Evolutionary conservation across 2,329 filamentous ascomycete species (phyloP), one percentile per base, ranked within the genome.

Genomic region (Penicillium sp.): DNA sequence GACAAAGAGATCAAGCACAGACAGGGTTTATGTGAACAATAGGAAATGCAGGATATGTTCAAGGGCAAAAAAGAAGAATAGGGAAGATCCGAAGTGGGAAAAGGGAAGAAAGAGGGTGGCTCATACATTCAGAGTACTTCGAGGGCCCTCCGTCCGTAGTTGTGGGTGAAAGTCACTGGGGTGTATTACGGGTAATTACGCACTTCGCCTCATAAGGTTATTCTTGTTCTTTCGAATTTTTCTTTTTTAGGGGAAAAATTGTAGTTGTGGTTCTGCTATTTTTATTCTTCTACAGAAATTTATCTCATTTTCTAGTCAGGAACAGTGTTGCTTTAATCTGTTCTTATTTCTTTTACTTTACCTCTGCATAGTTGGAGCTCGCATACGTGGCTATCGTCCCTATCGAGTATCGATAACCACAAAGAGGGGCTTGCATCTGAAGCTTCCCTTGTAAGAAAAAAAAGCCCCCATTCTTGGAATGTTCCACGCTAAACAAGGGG

Each of bases 91-190:
- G 22, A 25, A 25, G 22, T 25, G 31, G 16, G 7, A 36, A 44
- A 38, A 25, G 37, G 7, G 29, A 28, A 41, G 42, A 44, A 41
- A 14, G 38, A 41, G 33, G 31, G 41, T 41, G 50, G 55, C 50
- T 55, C 50, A 55, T 55, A 47, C 50, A 39, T 45, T 45, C 42
- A 45, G 33, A 44, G 42, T 40, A 40, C 43, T 40, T 46, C 27
- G 34, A 25, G 41, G 22, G 14, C 14, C 19, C 18, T 16, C 18
- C 16, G 34, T 22, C 22, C 22, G 22, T 8, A 28, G 38, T 41
- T 37, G 46, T 48, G 46, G 46, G 45, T 46, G 41, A 44, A 49
- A 49, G 46, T 49, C 46, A 44, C 12, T 43, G 27, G 31, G 31
- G 39, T 31, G 46, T 48, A 48, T 48, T 48, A 48, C 46, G 33